A percentile compares a stretch with the other conserved stretches of the same genome.
Evolutionary conservation across 78 protist genomes (phyloP).

Genomic region (Isochrysis galbana): DNA sequence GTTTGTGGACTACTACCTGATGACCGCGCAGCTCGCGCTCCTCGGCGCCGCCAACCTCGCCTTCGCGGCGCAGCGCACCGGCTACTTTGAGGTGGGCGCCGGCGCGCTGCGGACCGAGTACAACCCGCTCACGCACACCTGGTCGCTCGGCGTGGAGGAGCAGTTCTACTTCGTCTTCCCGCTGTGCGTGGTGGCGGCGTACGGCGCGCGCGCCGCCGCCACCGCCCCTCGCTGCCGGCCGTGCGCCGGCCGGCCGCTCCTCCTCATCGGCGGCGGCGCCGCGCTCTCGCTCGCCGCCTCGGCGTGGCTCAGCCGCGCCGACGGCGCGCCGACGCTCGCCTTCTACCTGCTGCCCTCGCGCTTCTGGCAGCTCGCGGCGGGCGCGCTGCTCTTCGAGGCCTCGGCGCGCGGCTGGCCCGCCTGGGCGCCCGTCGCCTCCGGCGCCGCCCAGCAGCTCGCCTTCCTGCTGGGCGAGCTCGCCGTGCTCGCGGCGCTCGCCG

Average conservation of each 20-base stretch:
- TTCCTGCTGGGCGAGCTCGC: not conserved
- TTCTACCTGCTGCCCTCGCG: constrained; percentile 13
- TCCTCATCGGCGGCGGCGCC: not conserved
- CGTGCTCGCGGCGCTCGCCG: not conserved
- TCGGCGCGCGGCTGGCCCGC: not conserved
- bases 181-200: not conserved
- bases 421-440: not conserved
- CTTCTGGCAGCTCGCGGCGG: not conserved
- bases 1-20: not conserved
- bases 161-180: constrained; percentile 7
- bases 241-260: not conserved
- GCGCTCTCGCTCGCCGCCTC: not conserved
- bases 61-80: not conserved
- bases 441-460: not conserved
- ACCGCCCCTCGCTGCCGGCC: not conserved
- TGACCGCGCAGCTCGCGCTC: not conserved
- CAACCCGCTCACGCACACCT: not conserved
- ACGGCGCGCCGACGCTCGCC: not conserved
- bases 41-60: not conserved
- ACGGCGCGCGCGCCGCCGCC: not conserved
- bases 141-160: constrained; percentile 28
- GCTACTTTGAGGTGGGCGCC: not conserved
- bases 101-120: not conserved
- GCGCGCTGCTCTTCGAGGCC: not conserved
- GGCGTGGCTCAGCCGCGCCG: not conserved